phyloP scores from a whole-genome alignment of 2,329 filamentous ascomycete species.

The Fusarium chaquense region DNA sequence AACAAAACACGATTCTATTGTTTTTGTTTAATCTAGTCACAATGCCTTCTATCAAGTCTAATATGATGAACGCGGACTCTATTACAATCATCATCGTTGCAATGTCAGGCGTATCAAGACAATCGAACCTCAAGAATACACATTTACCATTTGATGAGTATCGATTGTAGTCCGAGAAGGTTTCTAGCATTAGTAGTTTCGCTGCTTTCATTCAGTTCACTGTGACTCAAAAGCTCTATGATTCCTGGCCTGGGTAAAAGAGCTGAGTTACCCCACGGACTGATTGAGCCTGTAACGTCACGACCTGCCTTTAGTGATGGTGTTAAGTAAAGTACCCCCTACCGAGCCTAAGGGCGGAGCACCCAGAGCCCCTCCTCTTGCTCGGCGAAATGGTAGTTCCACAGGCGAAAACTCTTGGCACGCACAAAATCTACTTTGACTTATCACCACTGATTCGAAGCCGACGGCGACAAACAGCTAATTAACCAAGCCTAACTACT shows the following conservation, averaged over 20 bases:
- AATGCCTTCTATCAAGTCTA: background rate
- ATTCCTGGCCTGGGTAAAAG: background rate
- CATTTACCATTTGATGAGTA: background rate
- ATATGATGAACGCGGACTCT: background rate
- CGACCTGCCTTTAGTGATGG: background rate
- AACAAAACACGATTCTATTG: background rate
- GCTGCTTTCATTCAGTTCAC: background rate
- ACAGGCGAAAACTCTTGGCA: slow-evolving; percentile 59
- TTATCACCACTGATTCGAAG: slow-evolving; percentile 52
- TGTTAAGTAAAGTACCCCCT: background rate
- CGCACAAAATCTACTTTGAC: slow-evolving; percentile 59
- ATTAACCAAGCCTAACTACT: slow-evolving; percentile 51
- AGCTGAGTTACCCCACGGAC: slow-evolving; percentile 40
- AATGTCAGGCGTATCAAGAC: background rate
- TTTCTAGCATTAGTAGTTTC: background rate
- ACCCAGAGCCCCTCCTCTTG: slow-evolving; percentile 35
- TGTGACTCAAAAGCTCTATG: background rate
- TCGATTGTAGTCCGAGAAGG: background rate
- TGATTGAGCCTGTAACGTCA: slow-evolving; percentile 35
- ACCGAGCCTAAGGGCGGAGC: slow-evolving; percentile 34
- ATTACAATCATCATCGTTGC: background rate
- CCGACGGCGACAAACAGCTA: slow-evolving; percentile 54
- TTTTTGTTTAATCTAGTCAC: background rate
- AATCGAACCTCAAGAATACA: background rate
- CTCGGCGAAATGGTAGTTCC: slow-evolving; percentile 56